phyloP scores from a whole-genome alignment of 306 rosid genomes.

The Vicia sativa region DNA sequence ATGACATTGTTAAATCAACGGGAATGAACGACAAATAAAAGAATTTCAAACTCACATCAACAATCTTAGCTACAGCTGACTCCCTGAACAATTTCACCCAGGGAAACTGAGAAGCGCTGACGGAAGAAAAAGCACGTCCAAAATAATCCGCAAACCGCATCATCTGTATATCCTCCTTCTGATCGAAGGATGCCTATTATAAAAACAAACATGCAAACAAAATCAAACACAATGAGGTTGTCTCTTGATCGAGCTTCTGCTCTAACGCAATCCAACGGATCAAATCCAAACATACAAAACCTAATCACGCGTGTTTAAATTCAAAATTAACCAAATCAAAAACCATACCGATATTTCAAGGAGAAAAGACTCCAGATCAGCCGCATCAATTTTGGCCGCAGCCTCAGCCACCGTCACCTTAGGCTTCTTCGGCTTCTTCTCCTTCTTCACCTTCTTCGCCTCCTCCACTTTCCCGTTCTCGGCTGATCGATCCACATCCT shows the following conservation, averaged over 20 bases:
- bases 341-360: conserved; percentile 65
- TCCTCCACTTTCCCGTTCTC: conserved; percentile 65
- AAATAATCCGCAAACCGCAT: conserved; percentile 91
- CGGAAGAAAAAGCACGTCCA: conserved; percentile 80
- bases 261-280: conserved; percentile 42
- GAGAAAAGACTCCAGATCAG: conserved; percentile 64
- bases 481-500: conserved; percentile 49
- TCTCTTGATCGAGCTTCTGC: background rate
- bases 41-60: conserved; percentile 70
- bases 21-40: background rate
- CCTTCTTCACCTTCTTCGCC: conserved; percentile 77
- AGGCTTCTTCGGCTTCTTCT: conserved; percentile 84
- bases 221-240: conserved; percentile 9
- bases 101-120: conserved; percentile 84
- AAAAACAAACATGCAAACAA: conserved; percentile 28
- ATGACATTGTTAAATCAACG: background rate
- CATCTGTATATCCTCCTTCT: conserved; percentile 70
- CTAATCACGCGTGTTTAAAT: conserved; percentile 33
- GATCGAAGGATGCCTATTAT: conserved; percentile 60
- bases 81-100: conserved; percentile 88
- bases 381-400: conserved; percentile 74
- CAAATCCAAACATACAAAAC: conserved; percentile 49
- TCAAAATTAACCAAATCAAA: conserved; percentile 34
- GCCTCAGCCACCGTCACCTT: conserved; percentile 90
- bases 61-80: conserved; percentile 72